Percentiles rank a stretch among this genome's conserved stretches.
phyloP scores from a whole-genome alignment of 352 stramenopile species.

The Phytophthora megakarya region DNA sequence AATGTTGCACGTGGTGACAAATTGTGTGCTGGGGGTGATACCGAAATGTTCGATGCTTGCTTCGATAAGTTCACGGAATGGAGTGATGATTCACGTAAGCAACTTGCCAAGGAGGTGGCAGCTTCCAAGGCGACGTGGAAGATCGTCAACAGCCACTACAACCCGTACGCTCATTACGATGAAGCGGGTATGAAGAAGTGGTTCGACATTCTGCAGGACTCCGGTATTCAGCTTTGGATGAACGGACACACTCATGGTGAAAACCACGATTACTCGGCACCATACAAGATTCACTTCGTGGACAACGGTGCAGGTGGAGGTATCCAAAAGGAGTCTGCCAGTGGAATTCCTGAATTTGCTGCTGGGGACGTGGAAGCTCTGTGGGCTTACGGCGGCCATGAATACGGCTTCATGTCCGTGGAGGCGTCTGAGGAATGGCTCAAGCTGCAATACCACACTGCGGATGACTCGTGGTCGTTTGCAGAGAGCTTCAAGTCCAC shows the following conservation, averaged over 20 bases:
- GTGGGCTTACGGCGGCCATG: constrained; percentile 65
- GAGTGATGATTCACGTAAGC: constrained; percentile 71
- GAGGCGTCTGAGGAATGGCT: constrained; percentile 67
- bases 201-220: constrained; percentile 56
- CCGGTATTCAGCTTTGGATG: constrained; percentile 67
- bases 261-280: constrained; percentile 69
- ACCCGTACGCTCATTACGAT: constrained; percentile 74
- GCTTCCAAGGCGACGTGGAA: constrained; percentile 81
- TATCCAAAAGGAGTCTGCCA: constrained; percentile 81
- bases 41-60: constrained; percentile 62
- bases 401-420: constrained; percentile 79
- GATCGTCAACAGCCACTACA: constrained; percentile 88
- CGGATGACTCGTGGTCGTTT: constrained; percentile 69
- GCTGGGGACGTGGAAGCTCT: constrained; percentile 50
- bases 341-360: constrained; percentile 62
- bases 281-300: constrained; percentile 66
- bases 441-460: constrained; percentile 72
- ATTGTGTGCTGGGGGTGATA: constrained; percentile 61
- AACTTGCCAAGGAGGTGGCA: constrained; percentile 54
- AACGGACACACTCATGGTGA: constrained; percentile 80
- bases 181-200: constrained; percentile 61
- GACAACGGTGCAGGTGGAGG: constrained; percentile 81
- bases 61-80: constrained; percentile 66
- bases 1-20: constrained; percentile 54
- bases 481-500: constrained; percentile 52